Conservation (phyloP, 768 basidiomycete species). For the Pisolithus microcarpus region DNA sequence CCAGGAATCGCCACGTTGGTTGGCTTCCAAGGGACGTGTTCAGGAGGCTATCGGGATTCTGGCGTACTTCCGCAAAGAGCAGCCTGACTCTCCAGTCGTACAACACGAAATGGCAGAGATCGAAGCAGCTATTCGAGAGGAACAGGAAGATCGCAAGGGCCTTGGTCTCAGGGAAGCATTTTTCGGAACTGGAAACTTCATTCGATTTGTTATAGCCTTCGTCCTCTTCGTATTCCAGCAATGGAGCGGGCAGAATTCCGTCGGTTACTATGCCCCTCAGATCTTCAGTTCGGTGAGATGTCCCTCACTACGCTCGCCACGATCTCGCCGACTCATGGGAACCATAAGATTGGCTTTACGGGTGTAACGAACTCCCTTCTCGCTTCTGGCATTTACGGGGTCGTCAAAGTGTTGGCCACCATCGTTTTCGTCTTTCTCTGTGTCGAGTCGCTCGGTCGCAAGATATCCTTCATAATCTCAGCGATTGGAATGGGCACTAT, state of each 20-base stretch:
- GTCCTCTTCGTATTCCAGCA: constrained; percentile 42
- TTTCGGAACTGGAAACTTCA: background rate
- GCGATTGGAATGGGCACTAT: constrained; percentile 38
- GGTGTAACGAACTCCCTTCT: constrained; percentile 38
- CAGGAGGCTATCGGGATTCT: constrained; percentile 35
- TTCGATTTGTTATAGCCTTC: constrained; percentile 41
- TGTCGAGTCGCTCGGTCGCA: constrained; percentile 44
- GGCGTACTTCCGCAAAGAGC: constrained; percentile 29
- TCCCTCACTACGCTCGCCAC: background rate
- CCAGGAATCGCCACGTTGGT: constrained; percentile 53
- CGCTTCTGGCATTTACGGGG: constrained; percentile 40
- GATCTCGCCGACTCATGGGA: background rate
- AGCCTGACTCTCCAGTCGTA: background rate
- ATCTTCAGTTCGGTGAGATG: constrained; percentile 33
- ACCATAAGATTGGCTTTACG: constrained; percentile 21
- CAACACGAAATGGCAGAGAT: constrained; percentile 34
- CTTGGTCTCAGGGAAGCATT: background rate
- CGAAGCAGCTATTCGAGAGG: constrained; percentile 33
- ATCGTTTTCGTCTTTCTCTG: constrained; percentile 35
- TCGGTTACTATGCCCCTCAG: constrained; percentile 48
- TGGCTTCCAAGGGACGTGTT: constrained; percentile 40
- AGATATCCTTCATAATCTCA: constrained; percentile 42
- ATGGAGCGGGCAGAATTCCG: constrained; percentile 49
- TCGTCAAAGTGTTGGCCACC: constrained; percentile 38
- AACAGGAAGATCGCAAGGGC: constrained; percentile 24